A percentile compares a stretch with the other conserved stretches of the same genome.
phyloP scores from a whole-genome alignment of 352 stramenopile genomes.

The Pythium coloratum region DNA sequence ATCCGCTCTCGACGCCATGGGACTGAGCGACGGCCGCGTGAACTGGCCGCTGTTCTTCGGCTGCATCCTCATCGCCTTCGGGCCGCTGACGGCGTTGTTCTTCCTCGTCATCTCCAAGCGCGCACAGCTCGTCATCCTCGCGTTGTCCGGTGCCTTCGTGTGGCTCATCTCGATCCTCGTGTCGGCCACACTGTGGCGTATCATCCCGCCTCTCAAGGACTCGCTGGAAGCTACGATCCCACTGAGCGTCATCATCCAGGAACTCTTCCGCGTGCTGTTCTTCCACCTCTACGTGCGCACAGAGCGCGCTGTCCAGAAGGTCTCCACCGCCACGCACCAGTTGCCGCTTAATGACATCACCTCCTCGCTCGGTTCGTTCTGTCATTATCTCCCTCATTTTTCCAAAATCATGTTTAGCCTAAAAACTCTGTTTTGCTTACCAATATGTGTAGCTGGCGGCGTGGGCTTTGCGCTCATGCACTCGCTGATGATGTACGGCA shows the following conservation, averaged over 20 bases:
- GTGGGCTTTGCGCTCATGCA: constrained; percentile 86
- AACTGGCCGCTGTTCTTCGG: constrained; percentile 88
- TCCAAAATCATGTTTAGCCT: neutral
- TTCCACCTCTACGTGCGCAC: constrained; percentile 79
- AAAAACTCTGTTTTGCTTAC: no score
- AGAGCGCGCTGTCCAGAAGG: constrained; percentile 68
- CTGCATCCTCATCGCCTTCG: constrained; percentile 79
- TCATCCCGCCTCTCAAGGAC: constrained; percentile 72
- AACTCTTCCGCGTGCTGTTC: constrained; percentile 67
- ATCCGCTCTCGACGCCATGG: constrained; percentile 37
- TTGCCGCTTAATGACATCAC: constrained; percentile 86
- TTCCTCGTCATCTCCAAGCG: constrained; percentile 78
- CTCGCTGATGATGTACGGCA: constrained; percentile 84
- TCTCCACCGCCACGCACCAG: constrained; percentile 75
- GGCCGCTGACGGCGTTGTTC: constrained; percentile 71
- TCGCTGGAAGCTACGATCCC: constrained; percentile 76
- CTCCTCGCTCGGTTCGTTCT: constrained; percentile 57
- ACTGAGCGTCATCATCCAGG: constrained; percentile 68
- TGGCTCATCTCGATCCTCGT: constrained; percentile 84
- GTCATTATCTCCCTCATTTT: neutral
- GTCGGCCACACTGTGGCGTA: constrained; percentile 69
- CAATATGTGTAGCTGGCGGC: constrained; percentile 47
- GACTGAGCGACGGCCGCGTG: constrained; percentile 62
- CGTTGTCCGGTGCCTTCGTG: constrained; percentile 77
- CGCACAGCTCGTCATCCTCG: constrained; percentile 83